These are phyloP conservation scores for Aureobasidium uvarum DNA, from an alignment of 2,329 filamentous ascomycete species.

Conservation along the genomic window DNA sequence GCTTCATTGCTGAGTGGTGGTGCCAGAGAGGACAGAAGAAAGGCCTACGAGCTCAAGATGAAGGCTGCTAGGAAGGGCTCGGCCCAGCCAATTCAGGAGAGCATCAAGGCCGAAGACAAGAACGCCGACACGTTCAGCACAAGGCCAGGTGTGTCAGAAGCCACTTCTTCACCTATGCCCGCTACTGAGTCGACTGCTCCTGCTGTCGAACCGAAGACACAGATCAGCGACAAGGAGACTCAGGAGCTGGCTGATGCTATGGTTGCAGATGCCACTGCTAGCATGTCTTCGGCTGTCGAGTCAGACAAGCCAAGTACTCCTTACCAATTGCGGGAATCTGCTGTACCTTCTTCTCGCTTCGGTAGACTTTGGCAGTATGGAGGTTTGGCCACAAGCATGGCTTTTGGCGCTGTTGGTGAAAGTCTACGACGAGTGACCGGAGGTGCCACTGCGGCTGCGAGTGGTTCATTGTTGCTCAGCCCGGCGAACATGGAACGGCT, in stretches of 20 bases:
- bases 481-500: constrained; percentile 88
- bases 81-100: constrained; percentile 37
- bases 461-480: constrained; percentile 82
- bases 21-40: constrained; percentile 28
- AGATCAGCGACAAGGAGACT: constrained; percentile 27
- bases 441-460: constrained; percentile 49
- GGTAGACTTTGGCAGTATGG: constrained; percentile 93
- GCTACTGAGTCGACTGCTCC: constrained; percentile 10
- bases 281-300: constrained; percentile 31
- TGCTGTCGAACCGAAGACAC: constrained; percentile 24
- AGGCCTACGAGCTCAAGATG: constrained; percentile 31
- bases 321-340: constrained; percentile 81
- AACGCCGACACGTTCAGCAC: constrained; percentile 42
- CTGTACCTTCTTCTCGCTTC: constrained; percentile 82
- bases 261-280: constrained; percentile 34
- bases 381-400: constrained; percentile 90
- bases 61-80: constrained; percentile 37
- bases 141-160: not conserved
- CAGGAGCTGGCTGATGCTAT: constrained; percentile 34
- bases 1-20: constrained; percentile 27
- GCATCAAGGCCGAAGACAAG: constrained; percentile 32
- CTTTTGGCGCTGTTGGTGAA: constrained; percentile 86
- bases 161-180: not conserved
- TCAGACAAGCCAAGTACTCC: constrained; percentile 28
- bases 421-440: constrained; percentile 77